Evolutionary conservation across 306 rosid genomes (phyloP).

Genomic region (Malus asiatica): DNA sequence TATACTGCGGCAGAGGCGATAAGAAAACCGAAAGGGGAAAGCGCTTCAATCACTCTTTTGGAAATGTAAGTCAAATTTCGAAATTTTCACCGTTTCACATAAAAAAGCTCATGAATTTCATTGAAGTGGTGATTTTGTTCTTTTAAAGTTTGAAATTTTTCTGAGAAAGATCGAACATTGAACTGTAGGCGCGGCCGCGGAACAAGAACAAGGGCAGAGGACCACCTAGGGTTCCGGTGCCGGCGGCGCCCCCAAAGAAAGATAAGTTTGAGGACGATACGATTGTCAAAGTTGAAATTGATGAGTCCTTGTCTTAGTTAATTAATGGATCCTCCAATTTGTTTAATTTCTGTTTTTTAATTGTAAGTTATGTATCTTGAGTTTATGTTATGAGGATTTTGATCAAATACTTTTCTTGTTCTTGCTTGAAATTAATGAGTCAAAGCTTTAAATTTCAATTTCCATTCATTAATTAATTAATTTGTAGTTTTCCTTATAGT

Average conservation of each 20-base stretch:
- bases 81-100: background rate
- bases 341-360: background rate
- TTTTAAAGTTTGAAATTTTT: background rate
- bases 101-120: background rate
- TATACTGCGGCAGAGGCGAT: constrained; percentile 78
- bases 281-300: constrained; percentile 58
- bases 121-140: background rate
- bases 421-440: background rate
- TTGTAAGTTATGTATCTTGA: constrained; percentile 23
- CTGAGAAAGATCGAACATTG: background rate
- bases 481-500: background rate
- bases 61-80: constrained; percentile 34
- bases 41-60: constrained; percentile 76
- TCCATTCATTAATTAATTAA: background rate
- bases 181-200: constrained; percentile 59
- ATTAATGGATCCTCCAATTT: background rate
- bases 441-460: background rate
- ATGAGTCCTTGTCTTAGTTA: constrained; percentile 44
- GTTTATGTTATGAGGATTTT: background rate
- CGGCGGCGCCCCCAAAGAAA: constrained; percentile 48
- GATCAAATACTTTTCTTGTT: background rate
- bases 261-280: constrained; percentile 58
- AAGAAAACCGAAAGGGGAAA: constrained; percentile 73
- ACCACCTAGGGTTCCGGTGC: constrained; percentile 50
- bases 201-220: constrained; percentile 83